Evolutionary conservation across 1,139 yeast species (phyloP), one percentile per base, ranked within the genome.

Genomic region (Blastobotrys petasosporus): DNA sequence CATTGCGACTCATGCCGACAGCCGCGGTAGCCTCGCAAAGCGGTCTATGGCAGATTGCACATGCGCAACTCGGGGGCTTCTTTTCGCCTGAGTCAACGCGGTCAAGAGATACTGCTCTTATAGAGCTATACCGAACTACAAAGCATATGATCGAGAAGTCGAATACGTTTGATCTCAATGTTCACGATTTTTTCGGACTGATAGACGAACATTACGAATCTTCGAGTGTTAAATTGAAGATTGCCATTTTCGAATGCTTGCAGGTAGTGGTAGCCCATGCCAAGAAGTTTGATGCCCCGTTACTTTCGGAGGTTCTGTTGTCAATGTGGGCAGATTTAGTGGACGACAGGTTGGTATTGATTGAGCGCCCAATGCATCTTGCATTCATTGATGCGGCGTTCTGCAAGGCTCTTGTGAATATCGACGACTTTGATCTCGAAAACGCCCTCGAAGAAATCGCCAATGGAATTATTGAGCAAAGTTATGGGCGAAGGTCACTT

Each of bases 401-500:
- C 44, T 51, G 52, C 12, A 57, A 68, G 1, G 55, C 54, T 17
- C 57, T 65, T 6, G 60, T 67, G 44, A 60, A 57, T 16, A 33
- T 32, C 2, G 42, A 43, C 12, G 39, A 45, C 23, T 44, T 44
- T 4, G 44, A 39, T 1, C 45, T 56, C 17, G 42, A 54, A 9
- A 47, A 41, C 11, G 32, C 44, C 4, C 46, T 63, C 17, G 58
- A 59, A 39, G 37, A 42, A 2, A 57, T 64, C 17, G 61, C 62
- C 29, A 39, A 49, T 30, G 59, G 58, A 2, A 50, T 60, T 0
- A 54, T 84, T 2, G 55, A 57, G 2, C 57, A 50, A 57, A 65
- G 94, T 1, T 71, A 64, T 45, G 81, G 85, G 0, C 76, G 96
- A 63, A 76, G 94, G 54, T 73, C 85, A 10, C 65, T 88, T 11